Conservation (phyloP, 2,329 filamentous ascomycete genomes). For the Fusarium cicatricum region DNA sequence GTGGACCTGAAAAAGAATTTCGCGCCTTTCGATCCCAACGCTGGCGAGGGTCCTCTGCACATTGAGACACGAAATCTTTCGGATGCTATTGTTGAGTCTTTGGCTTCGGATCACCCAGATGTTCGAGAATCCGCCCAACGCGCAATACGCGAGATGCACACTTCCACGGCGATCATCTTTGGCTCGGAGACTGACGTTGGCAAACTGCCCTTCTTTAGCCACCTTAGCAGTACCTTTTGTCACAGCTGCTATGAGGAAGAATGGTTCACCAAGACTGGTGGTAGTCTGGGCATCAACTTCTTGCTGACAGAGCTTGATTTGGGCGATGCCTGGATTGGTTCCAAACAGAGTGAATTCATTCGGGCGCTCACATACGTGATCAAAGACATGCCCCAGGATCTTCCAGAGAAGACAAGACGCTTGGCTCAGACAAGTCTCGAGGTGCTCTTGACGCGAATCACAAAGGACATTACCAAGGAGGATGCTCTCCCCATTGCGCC, state of each 20-base stretch:
- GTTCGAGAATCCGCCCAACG: constrained; percentile 85
- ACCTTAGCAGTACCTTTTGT: constrained; percentile 84
- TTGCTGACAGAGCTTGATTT: constrained; percentile 86
- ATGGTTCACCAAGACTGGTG: constrained; percentile 97
- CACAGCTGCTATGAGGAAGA: constrained; percentile 98
- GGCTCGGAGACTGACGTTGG: constrained; percentile 76
- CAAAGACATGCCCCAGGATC: constrained; percentile 95
- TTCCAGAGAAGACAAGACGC: constrained; percentile 87
- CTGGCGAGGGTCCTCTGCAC: constrained; percentile 86
- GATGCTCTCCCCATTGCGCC: constrained; percentile 60
- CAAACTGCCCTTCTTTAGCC: constrained; percentile 83
- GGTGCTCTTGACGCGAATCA: constrained; percentile 79
- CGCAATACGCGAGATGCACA: constrained; percentile 80
- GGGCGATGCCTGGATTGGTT: constrained; percentile 82
- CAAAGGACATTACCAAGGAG: constrained; percentile 80
- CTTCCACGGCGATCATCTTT: constrained; percentile 80
- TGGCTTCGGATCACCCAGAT: constrained; percentile 82
- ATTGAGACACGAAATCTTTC: constrained; percentile 88
- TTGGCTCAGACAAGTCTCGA: constrained; percentile 86
- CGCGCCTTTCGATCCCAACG: constrained; percentile 83
- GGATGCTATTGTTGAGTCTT: constrained; percentile 87
- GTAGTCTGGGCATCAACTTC: constrained; percentile 88
- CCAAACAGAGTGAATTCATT: constrained; percentile 87
- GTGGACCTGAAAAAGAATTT: constrained; percentile 79
- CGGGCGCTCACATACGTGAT: constrained; percentile 95